Evolutionary conservation across 306 rosid genomes (phyloP).

Genomic region (Begonia fuchsioides): DNA sequence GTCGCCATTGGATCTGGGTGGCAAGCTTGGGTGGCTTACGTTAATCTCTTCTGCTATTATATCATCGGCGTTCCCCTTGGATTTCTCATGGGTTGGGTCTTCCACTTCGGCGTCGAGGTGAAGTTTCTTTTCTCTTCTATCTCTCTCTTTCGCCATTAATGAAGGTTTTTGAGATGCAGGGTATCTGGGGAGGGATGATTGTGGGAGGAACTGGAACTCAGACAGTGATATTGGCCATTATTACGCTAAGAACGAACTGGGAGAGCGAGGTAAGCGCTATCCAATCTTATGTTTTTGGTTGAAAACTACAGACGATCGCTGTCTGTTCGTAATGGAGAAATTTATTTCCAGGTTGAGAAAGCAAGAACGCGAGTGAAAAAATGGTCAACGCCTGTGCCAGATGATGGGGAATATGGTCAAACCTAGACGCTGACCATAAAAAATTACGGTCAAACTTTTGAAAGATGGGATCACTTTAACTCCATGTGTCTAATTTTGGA

Average conservation of each 20-base stretch:
- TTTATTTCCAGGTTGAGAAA: background rate
- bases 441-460: too few species aligned
- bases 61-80: slow-evolving; percentile 20
- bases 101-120: slow-evolving; percentile 16
- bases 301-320: background rate
- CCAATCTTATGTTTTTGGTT: background rate
- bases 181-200: slow-evolving; percentile 77
- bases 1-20: slow-evolving; percentile 57
- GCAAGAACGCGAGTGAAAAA: background rate
- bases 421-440: too few species aligned
- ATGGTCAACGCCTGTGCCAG: background rate
- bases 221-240: slow-evolving; percentile 27
- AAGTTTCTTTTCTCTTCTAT: background rate
- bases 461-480: too few species aligned
- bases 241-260: slow-evolving; percentile 41
- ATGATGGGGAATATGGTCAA: too few species aligned
- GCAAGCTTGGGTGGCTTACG: slow-evolving; percentile 41
- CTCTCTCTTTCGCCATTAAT: slow-evolving; percentile 1
- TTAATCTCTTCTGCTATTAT: slow-evolving; percentile 37
- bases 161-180: slow-evolving; percentile 31
- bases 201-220: slow-evolving; percentile 61
- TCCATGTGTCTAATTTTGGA: too few species aligned
- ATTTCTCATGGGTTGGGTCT: slow-evolving; percentile 4
- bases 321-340: background rate
- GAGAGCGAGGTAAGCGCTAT: slow-evolving; percentile 31